Conservation (phyloP, 148 eudicot genomes). For the Selenicereus undatus region DNA sequence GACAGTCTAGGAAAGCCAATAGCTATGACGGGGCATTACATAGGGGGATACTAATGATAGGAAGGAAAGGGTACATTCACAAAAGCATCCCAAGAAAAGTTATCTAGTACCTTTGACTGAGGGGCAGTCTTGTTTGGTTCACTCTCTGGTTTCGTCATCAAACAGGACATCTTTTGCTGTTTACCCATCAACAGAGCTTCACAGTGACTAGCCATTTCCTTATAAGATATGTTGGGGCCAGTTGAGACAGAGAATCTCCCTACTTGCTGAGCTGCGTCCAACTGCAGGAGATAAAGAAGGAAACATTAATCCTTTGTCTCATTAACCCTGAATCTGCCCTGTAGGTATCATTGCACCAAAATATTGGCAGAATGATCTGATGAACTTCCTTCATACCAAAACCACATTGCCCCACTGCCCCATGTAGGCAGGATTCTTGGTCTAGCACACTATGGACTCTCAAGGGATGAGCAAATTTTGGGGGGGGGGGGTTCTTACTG, state of each 20-base stretch:
- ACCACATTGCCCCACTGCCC: not conserved
- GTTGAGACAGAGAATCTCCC: constrained; percentile 73
- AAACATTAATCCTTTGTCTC: not conserved
- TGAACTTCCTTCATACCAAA: not conserved
- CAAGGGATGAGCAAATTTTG: too few relatives aligned
- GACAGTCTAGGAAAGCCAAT: too few relatives aligned
- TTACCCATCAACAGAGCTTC: constrained; percentile 84
- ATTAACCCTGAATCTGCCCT: not conserved
- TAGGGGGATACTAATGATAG: too few relatives aligned
- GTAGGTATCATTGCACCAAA: not conserved
- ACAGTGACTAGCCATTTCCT: constrained; percentile 88
- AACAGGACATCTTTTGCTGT: constrained; percentile 77
- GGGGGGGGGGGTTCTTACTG: too few relatives aligned
- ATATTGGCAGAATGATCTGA: not conserved
- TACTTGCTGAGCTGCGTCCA: constrained; percentile 78
- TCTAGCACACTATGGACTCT: too few relatives aligned
- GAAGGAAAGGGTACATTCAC: too few relatives aligned
- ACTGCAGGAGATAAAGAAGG: constrained; percentile 32
- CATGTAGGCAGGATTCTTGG: not conserved
- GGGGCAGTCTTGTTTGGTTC: constrained; percentile 26
- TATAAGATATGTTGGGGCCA: constrained; percentile 67
- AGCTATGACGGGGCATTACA: too few relatives aligned
- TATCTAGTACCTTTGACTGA: constrained; percentile 21
- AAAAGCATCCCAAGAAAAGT: not conserved
- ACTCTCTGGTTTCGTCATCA: constrained; percentile 51